Evolutionary conservation across 352 stramenopile genomes (phyloP), one percentile per base, ranked within the genome.

Genomic region (Phytophthora syringae): DNA sequence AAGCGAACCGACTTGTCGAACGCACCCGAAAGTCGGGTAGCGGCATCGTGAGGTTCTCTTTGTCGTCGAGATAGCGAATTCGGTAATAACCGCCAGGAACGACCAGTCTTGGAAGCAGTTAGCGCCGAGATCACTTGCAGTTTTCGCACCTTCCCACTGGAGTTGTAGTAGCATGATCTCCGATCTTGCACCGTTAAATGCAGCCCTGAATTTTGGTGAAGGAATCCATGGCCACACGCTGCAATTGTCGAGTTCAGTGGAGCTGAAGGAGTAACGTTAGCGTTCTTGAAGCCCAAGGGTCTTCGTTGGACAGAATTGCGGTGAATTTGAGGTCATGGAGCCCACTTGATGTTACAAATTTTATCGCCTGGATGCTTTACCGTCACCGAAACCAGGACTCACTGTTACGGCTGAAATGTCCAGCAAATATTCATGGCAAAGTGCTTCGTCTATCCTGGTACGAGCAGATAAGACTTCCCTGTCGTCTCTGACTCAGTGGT

Each of bases 11-110:
- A 55, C 36, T 69, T 16, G 51, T 56, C 5, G 60, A 70, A 40
- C 54, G 60, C 16, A 53, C 32, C 44, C 50, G 30, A 11, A 71
- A 71, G 37, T 70, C 56, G 21, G 56, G 61, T 39, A 68, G 49
- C 20, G 67, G 61, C 61, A 75, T 74, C 16, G 36, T 27, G 40
- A 25, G 15, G 40, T 44, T 55, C 28, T 44, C 24, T 48, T 54
- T 61, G 47, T 47, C 11, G 52, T 68, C 18, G 37, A 65, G 52
- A 30, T 54, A 25, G 61, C 25, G 49, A 68, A 65, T 75, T 64
- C 39, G 13, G 43, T 64, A 75, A 75, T 75, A 67, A 71, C 50
- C 34, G 34, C 36, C 32, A 13, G 44, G 32, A 65, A 28, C 22
- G 32, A 18, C 39, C 51, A 51, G 32, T 53, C 49, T 34, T 16